Conservation (phyloP, 2,329 filamentous ascomycete genomes). For the Stemphylium lycopersici region DNA sequence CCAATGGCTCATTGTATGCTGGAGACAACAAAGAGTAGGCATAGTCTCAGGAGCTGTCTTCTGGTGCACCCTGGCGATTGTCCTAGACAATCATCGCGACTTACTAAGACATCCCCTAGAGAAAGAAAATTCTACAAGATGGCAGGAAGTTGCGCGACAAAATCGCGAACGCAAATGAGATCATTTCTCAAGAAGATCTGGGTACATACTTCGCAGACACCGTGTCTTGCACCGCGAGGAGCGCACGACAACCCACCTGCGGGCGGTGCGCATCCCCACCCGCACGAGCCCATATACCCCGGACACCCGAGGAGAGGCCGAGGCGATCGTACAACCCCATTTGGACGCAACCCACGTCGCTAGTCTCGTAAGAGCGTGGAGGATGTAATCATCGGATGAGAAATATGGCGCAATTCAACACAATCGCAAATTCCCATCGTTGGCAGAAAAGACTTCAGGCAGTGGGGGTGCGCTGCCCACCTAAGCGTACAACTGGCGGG, state of each 20-base stretch:
- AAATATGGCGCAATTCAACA: constrained; percentile 33
- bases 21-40: neutral
- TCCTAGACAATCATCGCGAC: neutral
- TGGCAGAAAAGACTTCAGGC: constrained; percentile 19
- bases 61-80: neutral
- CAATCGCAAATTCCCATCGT: constrained; percentile 21
- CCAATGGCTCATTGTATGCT: neutral
- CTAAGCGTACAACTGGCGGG: constrained; percentile 26
- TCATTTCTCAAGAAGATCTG: neutral
- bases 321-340: neutral
- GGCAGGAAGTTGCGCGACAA: neutral
- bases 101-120: neutral
- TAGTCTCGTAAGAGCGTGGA: constrained; percentile 35
- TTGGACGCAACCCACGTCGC: constrained; percentile 1
- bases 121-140: neutral
- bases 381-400: constrained; percentile 12
- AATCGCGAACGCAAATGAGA: neutral
- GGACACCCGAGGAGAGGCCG: constrained; percentile 5
- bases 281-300: neutral
- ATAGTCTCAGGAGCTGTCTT: neutral
- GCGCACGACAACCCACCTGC: neutral
- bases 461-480: constrained; percentile 27
- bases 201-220: neutral
- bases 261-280: constrained; percentile 1
- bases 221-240: neutral